Conservation (phyloP, 768 basidiomycete species). For the Boletus eberwhitei region DNA sequence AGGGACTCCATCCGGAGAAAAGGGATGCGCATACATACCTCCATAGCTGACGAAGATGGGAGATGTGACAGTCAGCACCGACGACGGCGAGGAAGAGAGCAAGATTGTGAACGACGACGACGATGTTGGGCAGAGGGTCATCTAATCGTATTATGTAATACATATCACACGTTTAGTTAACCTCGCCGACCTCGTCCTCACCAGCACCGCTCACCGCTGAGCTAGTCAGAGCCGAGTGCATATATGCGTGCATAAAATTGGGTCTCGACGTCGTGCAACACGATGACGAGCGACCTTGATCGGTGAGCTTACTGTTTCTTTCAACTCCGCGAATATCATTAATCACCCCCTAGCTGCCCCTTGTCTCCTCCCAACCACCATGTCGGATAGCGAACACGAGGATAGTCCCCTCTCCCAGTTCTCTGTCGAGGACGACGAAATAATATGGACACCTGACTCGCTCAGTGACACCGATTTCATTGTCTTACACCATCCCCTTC, state of each 20-base stretch:
- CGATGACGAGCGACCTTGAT: constrained; percentile 13
- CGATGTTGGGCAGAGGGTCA: constrained; percentile 36
- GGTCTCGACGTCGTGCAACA: background rate
- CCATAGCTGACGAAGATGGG: constrained; percentile 31
- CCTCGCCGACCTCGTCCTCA: background rate
- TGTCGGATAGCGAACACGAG: constrained; percentile 12
- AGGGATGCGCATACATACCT: constrained; percentile 27
- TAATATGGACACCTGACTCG: constrained; percentile 14
- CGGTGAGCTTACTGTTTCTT: background rate
- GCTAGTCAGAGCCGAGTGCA: background rate
- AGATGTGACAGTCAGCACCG: background rate
- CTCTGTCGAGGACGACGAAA: constrained; percentile 24
- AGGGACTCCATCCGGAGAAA: background rate
- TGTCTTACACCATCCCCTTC: constrained; percentile 20
- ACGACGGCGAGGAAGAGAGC: constrained; percentile 11
- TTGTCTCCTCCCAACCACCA: background rate
- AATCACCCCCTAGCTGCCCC: constrained; percentile 1
- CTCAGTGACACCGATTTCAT: constrained; percentile 23
- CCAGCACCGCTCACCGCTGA: background rate
- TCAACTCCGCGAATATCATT: constrained; percentile 16
- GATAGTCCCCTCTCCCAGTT: constrained; percentile 12
- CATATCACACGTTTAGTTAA: constrained; percentile 20
- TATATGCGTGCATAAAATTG: background rate
- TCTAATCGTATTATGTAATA: constrained; percentile 36
- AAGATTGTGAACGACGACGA: constrained; percentile 18